Base-by-base conservation (phyloP, 2,329 filamentous ascomycete species). In the Paecilomyces sp. region DNA sequence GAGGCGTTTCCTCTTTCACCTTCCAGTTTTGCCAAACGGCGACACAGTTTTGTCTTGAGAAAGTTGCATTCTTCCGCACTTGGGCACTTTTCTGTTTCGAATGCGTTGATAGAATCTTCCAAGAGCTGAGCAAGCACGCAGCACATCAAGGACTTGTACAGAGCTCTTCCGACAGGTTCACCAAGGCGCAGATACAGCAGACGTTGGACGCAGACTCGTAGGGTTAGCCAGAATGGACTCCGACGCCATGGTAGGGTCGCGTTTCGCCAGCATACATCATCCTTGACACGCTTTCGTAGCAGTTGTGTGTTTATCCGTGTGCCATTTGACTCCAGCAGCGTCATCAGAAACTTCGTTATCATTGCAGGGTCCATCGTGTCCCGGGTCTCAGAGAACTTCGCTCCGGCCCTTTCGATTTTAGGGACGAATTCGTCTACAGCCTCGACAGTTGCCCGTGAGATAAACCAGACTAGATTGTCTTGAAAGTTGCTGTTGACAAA, bases 141-240 rank as follows among this genome's bases (percentile, higher is more conserved):
- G 54, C 76, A 80, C n/a, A 87, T 77, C 8, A 88, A 63, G 13
- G 81, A 75, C 62, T 89, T 89, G 75, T 86, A 88, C 33, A 77
- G 74, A 0, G 79, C 62, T 1, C 76, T 74, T 1, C 83, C 83
- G 0, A 67, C 28, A 1, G 79, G 70, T 1, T 67, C 62, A 0
- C 79, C 79, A 1, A 81, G 63, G 0, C 66, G 24, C 1, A 74
- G 62, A 28, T 72, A 77, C 0, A 89, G 74, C 7, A 81, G 75
- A 0, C 85, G 78, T 55, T 85, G 80, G 1, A 84, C 65, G 0
- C 79, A 76, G 1, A 90, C 85, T 0, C 86, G 82, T 3, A 89
- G 69, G 0, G 85, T 73, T 0, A 90, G 79, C 82, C 86, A 90
- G 56, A 83, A 79, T 0, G 87, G 80, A 1, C 80, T 81, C 41